These are phyloP conservation scores for Metschnikowia dekortorum DNA, from an alignment of 805 yeast species.

Conservation along the genomic window DNA sequence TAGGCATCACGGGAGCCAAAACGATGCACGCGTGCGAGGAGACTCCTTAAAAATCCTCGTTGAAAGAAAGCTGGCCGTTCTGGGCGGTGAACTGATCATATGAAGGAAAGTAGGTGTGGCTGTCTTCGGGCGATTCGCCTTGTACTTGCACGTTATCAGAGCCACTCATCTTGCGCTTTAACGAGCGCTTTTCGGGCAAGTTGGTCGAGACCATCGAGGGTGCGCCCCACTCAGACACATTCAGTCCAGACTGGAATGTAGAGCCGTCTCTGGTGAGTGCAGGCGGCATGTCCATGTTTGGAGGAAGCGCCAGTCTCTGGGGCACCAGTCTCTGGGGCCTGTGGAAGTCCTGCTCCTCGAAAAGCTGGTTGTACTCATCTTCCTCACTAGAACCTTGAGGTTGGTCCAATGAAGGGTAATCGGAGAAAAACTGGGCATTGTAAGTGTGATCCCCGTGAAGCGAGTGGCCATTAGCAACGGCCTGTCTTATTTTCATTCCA, in stretches of 20 bases:
- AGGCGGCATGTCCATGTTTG: slow-evolving; percentile 41
- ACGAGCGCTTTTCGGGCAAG: slow-evolving; percentile 7
- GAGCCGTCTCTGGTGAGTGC: slow-evolving; percentile 39
- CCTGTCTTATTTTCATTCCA: slow-evolving; percentile 70
- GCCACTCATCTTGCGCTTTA: slow-evolving; percentile 6
- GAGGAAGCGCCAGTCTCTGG: slow-evolving; percentile 40
- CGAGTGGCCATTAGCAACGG: slow-evolving; percentile 58
- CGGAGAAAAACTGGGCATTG: slow-evolving; percentile 3
- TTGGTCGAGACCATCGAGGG: slow-evolving; percentile 1
- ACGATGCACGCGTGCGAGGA: neutral
- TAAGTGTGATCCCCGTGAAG: slow-evolving; percentile 12
- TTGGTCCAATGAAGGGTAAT: slow-evolving; percentile 4
- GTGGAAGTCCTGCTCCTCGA: neutral
- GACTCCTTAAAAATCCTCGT: slow-evolving; percentile 44
- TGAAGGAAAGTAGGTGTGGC: slow-evolving; percentile 3
- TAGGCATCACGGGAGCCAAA: neutral
- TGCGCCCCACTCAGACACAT: slow-evolving; percentile 39
- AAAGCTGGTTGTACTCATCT: neutral
- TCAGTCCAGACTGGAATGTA: slow-evolving; percentile 39
- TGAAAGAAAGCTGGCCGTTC: slow-evolving; percentile 44
- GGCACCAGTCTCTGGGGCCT: slow-evolving; percentile 25
- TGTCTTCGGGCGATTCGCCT: neutral
- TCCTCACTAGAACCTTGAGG: neutral
- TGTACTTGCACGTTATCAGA: neutral
- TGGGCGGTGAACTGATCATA: slow-evolving; percentile 24